phyloP scores from a whole-genome alignment of 257 asterid genomes.

The Echites panduratus region DNA sequence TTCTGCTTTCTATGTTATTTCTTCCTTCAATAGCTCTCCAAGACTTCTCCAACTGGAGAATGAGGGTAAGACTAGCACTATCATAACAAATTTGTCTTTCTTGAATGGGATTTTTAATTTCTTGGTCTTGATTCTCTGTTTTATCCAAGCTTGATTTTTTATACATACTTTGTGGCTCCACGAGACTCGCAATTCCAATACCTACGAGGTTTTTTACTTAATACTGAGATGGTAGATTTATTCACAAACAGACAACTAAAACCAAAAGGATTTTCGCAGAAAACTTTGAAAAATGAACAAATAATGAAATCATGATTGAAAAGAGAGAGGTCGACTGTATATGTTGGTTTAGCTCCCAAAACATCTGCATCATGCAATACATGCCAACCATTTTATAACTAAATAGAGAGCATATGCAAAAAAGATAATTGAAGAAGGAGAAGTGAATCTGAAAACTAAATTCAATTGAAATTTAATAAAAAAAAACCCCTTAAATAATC shows the following conservation, averaged over 20 bases:
- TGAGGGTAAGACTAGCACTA: too few species aligned
- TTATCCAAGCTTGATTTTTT: constrained; percentile 11
- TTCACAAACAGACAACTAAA: constrained; percentile 67
- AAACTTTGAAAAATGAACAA: constrained; percentile 67
- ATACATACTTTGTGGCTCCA: constrained; percentile 28
- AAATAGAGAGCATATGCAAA: too few species aligned
- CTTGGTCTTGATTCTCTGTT: constrained; percentile 3
- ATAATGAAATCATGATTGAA: constrained; percentile 68
- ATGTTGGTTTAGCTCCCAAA: constrained; percentile 76
- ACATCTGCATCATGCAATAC: constrained; percentile 75
- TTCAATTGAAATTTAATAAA: too few species aligned
- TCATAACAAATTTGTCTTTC: background rate
- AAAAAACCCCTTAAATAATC: too few species aligned
- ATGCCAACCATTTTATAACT: constrained; percentile 87
- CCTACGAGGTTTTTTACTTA: constrained; percentile 30
- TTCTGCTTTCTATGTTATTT: constrained; percentile 10
- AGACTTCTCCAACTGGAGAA: constrained; percentile 12
- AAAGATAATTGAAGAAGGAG: too few species aligned
- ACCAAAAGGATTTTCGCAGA: constrained; percentile 86
- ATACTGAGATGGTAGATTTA: constrained; percentile 34
- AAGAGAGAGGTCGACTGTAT: constrained; percentile 71
- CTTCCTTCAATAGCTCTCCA: constrained; percentile 14
- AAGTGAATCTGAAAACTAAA: too few species aligned
- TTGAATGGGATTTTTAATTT: background rate
- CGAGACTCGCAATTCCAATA: constrained; percentile 55